Percentiles rank a stretch among this genome's conserved stretches.
Evolutionary conservation across 139 green algal species (phyloP).

Genomic region (Closterium sp.): DNA sequence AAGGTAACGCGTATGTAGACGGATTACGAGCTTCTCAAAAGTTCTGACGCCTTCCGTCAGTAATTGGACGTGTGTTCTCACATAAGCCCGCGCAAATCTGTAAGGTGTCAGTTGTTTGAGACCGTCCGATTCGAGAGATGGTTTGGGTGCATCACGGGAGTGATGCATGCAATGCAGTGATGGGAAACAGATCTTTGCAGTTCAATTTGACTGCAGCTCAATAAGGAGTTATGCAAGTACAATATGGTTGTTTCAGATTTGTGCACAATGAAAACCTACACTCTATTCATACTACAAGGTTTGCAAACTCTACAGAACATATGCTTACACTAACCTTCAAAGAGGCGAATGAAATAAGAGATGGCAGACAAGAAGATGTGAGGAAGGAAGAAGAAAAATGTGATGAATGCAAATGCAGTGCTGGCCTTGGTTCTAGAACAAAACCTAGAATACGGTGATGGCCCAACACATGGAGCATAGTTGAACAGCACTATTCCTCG

Average conservation of each 20-base stretch:
- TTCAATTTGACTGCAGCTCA: no score
- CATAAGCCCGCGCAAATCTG: no score
- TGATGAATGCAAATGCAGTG: neutral
- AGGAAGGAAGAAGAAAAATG: neutral
- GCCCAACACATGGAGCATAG: conserved; percentile 6
- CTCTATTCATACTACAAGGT: no score
- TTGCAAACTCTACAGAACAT: no score
- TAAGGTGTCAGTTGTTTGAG: no score
- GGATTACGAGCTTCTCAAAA: neutral
- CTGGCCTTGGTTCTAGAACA: neutral
- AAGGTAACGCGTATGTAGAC: neutral
- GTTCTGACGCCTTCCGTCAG: neutral
- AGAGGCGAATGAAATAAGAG: neutral
- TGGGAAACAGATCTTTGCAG: no score
- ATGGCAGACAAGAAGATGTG: neutral
- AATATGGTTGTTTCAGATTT: no score
- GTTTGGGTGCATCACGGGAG: no score
- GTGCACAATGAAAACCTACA: no score
- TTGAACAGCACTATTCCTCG: neutral
- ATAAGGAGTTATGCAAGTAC: no score
- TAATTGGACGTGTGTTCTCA: neutral
- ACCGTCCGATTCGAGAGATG: no score
- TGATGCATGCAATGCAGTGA: no score
- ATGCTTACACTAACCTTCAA: neutral
- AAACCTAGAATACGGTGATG: neutral